Conservation (phyloP, 805 yeast genomes). For the Wickerhamomyces ciferrii region DNA sequence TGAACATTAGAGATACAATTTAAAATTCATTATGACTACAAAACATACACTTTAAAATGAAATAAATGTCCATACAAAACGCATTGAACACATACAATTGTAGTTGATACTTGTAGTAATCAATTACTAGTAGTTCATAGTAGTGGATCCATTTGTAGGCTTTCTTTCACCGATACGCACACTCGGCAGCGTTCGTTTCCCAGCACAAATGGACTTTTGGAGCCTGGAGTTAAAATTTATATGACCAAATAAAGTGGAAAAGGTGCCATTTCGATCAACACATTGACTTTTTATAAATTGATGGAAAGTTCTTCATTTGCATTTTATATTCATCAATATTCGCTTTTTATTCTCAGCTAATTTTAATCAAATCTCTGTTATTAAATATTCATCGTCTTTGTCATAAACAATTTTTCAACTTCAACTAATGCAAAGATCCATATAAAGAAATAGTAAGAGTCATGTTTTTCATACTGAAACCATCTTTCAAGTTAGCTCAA, state of each 20-base stretch:
- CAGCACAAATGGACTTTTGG: not conserved
- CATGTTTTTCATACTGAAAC: not conserved
- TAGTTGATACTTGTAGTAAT: no score
- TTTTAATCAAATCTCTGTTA: no score
- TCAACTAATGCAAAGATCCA: not conserved
- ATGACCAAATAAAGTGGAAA: not conserved
- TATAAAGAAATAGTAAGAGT: not conserved
- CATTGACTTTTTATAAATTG: not conserved
- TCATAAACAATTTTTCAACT: no score
- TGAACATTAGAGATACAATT: conserved; percentile 25
- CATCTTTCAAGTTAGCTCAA: not conserved
- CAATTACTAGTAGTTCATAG: no score
- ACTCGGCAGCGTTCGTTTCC: not conserved
- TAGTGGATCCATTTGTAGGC: no score
- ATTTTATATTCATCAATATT: no score
- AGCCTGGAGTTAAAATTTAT: not conserved
- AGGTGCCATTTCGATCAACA: not conserved
- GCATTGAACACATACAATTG: no score
- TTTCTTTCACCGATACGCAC: not conserved
- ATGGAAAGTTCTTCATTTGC: no score
- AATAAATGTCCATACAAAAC: not conserved
- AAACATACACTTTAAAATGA: not conserved
- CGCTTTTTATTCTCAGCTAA: no score
- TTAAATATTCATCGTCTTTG: no score
- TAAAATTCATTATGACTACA: not conserved